Conservation (phyloP, 2,329 filamentous ascomycete species). For the Zalaria obscura region DNA sequence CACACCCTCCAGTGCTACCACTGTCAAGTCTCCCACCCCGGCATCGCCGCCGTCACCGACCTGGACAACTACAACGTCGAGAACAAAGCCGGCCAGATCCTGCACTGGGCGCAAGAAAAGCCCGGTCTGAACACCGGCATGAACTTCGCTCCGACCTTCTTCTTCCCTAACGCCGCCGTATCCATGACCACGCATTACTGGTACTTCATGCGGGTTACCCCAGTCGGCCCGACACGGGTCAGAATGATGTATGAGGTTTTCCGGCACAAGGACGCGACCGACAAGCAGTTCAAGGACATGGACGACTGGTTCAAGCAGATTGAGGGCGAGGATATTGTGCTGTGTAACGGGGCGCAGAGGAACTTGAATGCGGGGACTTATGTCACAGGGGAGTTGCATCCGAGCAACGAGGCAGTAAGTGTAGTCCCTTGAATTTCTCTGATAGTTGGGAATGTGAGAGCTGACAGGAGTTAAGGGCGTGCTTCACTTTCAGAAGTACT, state of each 20-base stretch:
- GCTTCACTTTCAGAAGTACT: slow-evolving; percentile 39
- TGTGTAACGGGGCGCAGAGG: slow-evolving; percentile 44
- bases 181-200: slow-evolving; percentile 8
- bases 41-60: slow-evolving; percentile 42
- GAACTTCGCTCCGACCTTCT: slow-evolving; percentile 33
- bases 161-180: slow-evolving; percentile 37
- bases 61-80: slow-evolving; percentile 41
- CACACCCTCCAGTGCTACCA: slow-evolving; percentile 36
- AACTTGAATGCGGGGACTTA: slow-evolving; percentile 50
- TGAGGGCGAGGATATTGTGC: slow-evolving; percentile 50
- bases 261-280: slow-evolving; percentile 44
- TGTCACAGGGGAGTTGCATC: slow-evolving; percentile 49
- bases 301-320: slow-evolving; percentile 48
- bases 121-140: slow-evolving; percentile 33
- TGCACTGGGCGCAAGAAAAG: slow-evolving; percentile 31
- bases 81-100: slow-evolving; percentile 34
- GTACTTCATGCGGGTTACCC: slow-evolving; percentile 50
- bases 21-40: slow-evolving; percentile 45
- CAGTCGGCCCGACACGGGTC: slow-evolving; percentile 31
- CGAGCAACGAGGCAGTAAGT: slow-evolving; percentile 37
- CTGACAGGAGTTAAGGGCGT: slow-evolving; percentile 34
- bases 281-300: slow-evolving; percentile 43
- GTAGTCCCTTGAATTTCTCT: not conserved
- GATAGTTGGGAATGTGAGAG: not conserved
- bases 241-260: slow-evolving; percentile 50